Evolutionary conservation across 805 yeast genomes (phyloP), one percentile per base, ranked within the genome.

Genomic region (Kregervanrija fluxuum): DNA sequence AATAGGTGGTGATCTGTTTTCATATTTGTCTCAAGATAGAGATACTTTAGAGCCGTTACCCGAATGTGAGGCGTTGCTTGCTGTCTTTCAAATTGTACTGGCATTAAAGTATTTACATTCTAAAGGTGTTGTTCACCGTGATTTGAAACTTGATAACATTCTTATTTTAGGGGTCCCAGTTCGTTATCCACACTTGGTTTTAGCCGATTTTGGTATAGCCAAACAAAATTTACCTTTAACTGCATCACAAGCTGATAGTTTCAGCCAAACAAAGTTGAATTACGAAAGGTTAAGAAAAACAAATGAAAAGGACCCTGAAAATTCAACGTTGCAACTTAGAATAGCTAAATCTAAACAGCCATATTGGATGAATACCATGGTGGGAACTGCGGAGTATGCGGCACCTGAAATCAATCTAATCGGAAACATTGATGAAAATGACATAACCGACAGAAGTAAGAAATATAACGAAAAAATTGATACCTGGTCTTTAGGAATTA

Each of bases 1-100:
- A 2, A 82, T 93, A 9, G 98, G 98, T 8, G 98, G 98, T 34
- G 99, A 91, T 62, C 75, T 91, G 48, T 91, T 91, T 59, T 95
- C 89, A 55, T 86, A 89, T 61, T 86, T 91, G 47, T 76, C 88
- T 45, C 82, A 79, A 51, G 84, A 88, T 60, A 65, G 64, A 17
- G 54, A 61, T 12, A 54, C 74, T 14, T 50, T 62, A 1, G 49
- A 49, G 11, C 56, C 78, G 0, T 50, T 80, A 1, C 63, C 77
- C 1, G 87, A 81, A 52, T 68, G 73, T 34, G 84, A 81, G 52
- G 60, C 76, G 1, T 53, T 80, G 10, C 53, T 79, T 1, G 71
- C 80, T 4, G 64, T 73, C 0, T 80, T 60, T 49, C 90, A 83
- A 55, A 64, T 82, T 2, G 58, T 79, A 30, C 62, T 65, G 40